Evolutionary conservation across 2,329 filamentous ascomycete species (phyloP).

Genomic region (Colletotrichum sp.): DNA sequence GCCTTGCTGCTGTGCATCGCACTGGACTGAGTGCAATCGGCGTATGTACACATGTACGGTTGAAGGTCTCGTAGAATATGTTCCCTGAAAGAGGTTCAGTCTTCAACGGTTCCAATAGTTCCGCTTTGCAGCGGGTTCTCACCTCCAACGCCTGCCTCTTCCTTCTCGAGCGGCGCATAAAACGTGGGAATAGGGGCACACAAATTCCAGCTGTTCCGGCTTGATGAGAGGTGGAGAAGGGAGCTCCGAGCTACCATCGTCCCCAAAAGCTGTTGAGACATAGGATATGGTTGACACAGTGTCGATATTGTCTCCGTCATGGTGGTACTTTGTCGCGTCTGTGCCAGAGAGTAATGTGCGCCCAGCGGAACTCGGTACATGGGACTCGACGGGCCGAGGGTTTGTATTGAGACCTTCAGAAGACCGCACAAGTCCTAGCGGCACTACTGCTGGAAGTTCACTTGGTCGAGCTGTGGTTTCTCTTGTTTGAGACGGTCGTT

Average conservation of each 20-base stretch:
- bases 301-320: not conserved
- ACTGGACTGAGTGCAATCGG: not conserved
- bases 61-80: not conserved
- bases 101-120: no score
- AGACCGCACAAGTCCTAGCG: no score
- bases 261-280: not conserved
- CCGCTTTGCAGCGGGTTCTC: not conserved
- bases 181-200: not conserved
- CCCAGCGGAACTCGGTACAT: not conserved
- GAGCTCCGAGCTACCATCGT: not conserved
- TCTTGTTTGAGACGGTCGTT: not conserved
- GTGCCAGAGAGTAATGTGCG: not conserved
- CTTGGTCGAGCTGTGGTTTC: not conserved
- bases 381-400: not conserved
- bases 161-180: not conserved
- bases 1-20: not conserved
- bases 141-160: not conserved
- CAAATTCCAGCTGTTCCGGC: not conserved
- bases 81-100: not conserved
- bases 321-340: not conserved
- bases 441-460: not conserved
- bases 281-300: not conserved
- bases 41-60: constrained; percentile 1
- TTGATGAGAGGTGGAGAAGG: not conserved
- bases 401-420: no score